Conservation (phyloP, 352 stramenopile genomes). For the Thalassiosira mediterranea region DNA sequence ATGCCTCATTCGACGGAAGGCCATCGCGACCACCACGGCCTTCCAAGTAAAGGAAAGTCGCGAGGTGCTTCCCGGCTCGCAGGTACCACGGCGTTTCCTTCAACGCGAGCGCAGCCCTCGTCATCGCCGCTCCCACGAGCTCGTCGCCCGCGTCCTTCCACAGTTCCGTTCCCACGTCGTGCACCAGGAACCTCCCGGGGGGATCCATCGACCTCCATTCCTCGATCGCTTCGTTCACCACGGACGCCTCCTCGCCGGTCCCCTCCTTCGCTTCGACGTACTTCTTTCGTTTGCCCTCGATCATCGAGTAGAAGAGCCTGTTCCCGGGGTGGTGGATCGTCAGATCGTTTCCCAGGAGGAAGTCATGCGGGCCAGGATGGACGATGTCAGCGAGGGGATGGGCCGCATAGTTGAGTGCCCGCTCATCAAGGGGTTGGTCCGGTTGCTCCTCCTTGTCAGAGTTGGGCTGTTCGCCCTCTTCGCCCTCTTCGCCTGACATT, state of each 20-base stretch:
- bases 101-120: constrained; percentile 58
- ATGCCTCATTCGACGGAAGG: constrained; percentile 32
- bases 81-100: constrained; percentile 9
- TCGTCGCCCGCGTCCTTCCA: constrained; percentile 81
- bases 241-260: constrained; percentile 70
- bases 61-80: background rate
- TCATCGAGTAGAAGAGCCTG: constrained; percentile 87
- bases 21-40: constrained; percentile 23
- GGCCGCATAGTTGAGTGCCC: too few species aligned
- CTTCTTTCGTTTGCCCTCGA: constrained; percentile 88
- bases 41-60: too few species aligned
- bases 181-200: constrained; percentile 78
- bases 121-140: constrained; percentile 75
- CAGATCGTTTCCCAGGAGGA: constrained; percentile 61
- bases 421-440: too few species aligned
- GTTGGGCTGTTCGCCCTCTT: too few species aligned
- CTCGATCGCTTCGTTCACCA: constrained; percentile 74
- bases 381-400: too few species aligned
- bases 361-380: constrained; percentile 48
- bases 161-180: constrained; percentile 62
- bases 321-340: constrained; percentile 89
- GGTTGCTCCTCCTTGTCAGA: too few species aligned
- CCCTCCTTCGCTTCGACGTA: constrained; percentile 79
- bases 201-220: constrained; percentile 66
- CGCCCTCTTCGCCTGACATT: too few species aligned